phyloP scores from a whole-genome alignment of 2,329 filamentous ascomycete species.

The Endoconidiophora polonica region DNA sequence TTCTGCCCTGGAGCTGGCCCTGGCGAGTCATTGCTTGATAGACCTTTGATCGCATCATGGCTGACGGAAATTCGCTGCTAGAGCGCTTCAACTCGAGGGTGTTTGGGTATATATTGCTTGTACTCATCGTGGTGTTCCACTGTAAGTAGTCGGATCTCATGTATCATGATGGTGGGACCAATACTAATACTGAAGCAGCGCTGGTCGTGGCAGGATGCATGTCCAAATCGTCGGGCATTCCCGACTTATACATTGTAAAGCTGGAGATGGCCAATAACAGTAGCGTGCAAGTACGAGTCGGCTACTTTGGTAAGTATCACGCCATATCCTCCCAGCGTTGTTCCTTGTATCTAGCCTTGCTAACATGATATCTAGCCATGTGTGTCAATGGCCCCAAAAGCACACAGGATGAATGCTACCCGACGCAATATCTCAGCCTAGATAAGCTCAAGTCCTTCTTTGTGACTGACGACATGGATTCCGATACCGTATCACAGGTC shows the following conservation, averaged over 20 bases:
- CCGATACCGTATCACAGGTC: slow-evolving; percentile 2
- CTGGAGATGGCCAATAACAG: slow-evolving; percentile 6
- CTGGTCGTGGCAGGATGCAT: slow-evolving; percentile 12
- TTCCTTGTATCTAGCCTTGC: too few relatives aligned
- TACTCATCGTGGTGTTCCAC: slow-evolving; percentile 13
- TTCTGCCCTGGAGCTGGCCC: background rate
- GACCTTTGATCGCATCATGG: slow-evolving; percentile 1
- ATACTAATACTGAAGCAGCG: background rate
- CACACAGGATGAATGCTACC: slow-evolving; percentile 10
- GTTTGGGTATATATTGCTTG: slow-evolving; percentile 10
- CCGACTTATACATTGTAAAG: slow-evolving; percentile 10
- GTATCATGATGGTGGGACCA: background rate
- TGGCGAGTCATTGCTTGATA: background rate
- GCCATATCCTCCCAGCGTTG: background rate
- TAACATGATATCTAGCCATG: slow-evolving; percentile 1
- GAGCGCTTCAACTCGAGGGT: slow-evolving; percentile 12
- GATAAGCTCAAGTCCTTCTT: slow-evolving; percentile 11
- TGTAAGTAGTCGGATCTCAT: background rate
- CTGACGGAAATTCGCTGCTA: slow-evolving; percentile 8
- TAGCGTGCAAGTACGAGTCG: slow-evolving; percentile 9
- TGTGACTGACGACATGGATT: slow-evolving; percentile 9
- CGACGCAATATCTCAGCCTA: slow-evolving; percentile 7
- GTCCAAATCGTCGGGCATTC: slow-evolving; percentile 12
- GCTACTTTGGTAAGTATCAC: slow-evolving; percentile 11
- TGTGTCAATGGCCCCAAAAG: slow-evolving; percentile 10